Evolutionary conservation across 352 stramenopile species (phyloP).

Genomic region (Globisporangium canariense): DNA sequence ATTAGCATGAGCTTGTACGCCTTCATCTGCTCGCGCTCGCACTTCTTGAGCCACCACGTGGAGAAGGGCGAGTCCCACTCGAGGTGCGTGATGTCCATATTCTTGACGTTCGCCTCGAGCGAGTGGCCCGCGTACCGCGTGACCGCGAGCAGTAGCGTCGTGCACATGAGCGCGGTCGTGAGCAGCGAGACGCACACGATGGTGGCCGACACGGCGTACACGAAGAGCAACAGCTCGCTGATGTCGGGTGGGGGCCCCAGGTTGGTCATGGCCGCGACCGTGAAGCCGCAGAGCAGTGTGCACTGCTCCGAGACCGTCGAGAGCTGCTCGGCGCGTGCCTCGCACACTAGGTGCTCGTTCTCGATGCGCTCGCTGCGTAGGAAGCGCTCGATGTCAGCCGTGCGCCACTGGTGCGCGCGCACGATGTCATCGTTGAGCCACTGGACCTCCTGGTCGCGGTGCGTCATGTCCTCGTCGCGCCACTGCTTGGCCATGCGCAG

Average conservation of each 20-base stretch:
- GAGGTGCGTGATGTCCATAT: conserved; percentile 40
- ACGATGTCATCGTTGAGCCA: conserved; percentile 77
- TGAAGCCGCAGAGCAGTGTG: conserved; percentile 65
- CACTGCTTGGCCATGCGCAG: conserved; percentile 73
- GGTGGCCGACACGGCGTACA: conserved; percentile 43
- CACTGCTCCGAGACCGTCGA: conserved; percentile 66
- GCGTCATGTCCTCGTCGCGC: conserved; percentile 64
- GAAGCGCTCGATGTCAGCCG: conserved; percentile 63
- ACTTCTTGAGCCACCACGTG: conserved; percentile 59
- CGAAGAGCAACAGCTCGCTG: conserved; percentile 31
- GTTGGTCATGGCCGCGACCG: conserved; percentile 64
- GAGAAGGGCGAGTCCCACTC: conserved; percentile 59
- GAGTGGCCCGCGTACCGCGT: conserved; percentile 56
- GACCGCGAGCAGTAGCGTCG: conserved; percentile 59
- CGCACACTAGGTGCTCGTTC: conserved; percentile 56
- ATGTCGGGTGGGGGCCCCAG: conserved; percentile 40
- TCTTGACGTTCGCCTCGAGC: conserved; percentile 50
- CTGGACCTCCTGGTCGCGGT: conserved; percentile 71
- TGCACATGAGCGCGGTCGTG: conserved; percentile 63
- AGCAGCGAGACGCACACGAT: conserved; percentile 58
- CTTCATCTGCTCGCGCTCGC: conserved; percentile 65
- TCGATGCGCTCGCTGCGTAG: conserved; percentile 60
- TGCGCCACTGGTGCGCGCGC: conserved; percentile 62
- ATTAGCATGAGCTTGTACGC: conserved; percentile 73
- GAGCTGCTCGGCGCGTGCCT: conserved; percentile 69